Evolutionary conservation across 148 eudicot species (phyloP).

Genomic region (Euryodendron excelsum): DNA sequence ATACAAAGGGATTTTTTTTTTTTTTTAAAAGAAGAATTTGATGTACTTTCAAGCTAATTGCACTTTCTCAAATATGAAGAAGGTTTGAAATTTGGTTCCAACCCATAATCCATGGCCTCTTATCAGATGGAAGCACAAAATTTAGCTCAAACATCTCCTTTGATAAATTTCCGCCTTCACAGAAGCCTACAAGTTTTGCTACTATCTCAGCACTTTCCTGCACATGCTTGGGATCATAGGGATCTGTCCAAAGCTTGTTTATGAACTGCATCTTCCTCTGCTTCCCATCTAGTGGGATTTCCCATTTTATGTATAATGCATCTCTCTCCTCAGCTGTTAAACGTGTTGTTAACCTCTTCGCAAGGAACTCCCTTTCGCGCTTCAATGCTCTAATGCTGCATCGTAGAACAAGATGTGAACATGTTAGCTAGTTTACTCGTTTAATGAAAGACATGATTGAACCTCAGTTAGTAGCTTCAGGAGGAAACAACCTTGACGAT

Average conservation of each 20-base stretch:
- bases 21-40: neutral
- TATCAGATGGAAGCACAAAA: slow-evolving; percentile 71
- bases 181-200: slow-evolving; percentile 82
- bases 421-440: neutral
- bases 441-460: neutral
- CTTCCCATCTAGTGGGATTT: slow-evolving; percentile 78
- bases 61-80: slow-evolving; percentile 54
- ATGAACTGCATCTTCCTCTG: slow-evolving; percentile 78
- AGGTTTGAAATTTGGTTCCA: slow-evolving; percentile 85
- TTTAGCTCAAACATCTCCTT: slow-evolving; percentile 97
- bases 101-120: slow-evolving; percentile 73
- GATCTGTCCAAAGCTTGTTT: slow-evolving; percentile 80
- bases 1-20: neutral
- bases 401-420: neutral
- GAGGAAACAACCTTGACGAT: slow-evolving; percentile 60
- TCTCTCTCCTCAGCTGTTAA: slow-evolving; percentile 68
- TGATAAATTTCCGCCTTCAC: slow-evolving; percentile 72
- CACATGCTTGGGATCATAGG: slow-evolving; percentile 59
- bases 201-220: slow-evolving; percentile 87
- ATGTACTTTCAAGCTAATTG: slow-evolving; percentile 15
- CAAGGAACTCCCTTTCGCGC: slow-evolving; percentile 89
- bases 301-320: slow-evolving; percentile 74
- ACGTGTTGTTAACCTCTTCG: slow-evolving; percentile 61
- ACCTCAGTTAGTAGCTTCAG: neutral
- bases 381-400: slow-evolving; percentile 69